Evolutionary conservation across 163 green algal species (phyloP).

Genomic region (Chlorella variabilis): DNA sequence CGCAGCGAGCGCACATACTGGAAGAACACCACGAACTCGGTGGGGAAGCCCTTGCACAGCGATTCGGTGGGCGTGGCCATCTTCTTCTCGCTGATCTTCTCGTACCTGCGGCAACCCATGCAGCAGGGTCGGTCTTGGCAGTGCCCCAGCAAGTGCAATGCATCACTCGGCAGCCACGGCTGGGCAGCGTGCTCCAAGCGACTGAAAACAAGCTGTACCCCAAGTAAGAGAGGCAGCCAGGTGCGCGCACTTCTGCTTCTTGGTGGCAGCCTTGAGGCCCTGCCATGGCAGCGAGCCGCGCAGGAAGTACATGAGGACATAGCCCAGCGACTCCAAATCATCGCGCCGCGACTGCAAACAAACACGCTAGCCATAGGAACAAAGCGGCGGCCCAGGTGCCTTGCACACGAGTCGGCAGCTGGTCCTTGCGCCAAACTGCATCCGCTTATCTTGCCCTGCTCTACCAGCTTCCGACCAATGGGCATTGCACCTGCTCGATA

Average conservation of each 20-base stretch:
- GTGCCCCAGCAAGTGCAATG: no score
- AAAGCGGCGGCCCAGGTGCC: background rate
- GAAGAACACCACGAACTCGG: slow-evolving; percentile 99
- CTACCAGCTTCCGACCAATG: slow-evolving; percentile 59
- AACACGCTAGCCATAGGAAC: background rate
- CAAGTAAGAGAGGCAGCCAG: no score
- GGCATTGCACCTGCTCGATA: slow-evolving; percentile 91
- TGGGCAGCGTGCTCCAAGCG: no score
- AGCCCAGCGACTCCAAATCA: slow-evolving; percentile 97
- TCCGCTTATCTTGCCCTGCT: no score
- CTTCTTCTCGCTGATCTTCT: slow-evolving; percentile 99
- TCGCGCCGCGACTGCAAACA: slow-evolving; percentile 83
- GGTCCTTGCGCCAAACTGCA: no score
- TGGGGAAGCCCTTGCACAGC: slow-evolving; percentile 94
- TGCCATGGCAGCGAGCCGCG: slow-evolving; percentile 96
- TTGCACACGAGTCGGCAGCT: background rate
- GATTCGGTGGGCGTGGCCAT: slow-evolving; percentile 97
- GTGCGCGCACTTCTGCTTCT: slow-evolving; percentile 96
- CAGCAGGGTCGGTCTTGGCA: no score
- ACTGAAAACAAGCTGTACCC: no score
- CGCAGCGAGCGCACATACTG: slow-evolving; percentile 90
- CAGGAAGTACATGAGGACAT: slow-evolving; percentile 99
- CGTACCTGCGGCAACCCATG: slow-evolving; percentile 81
- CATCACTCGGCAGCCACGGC: no score
- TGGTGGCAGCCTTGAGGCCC: slow-evolving; percentile 97